A percentile compares a stretch with the other conserved stretches of the same genome.
These are phyloP conservation scores for Funneliformis geosporum DNA, from an alignment of 192 early-diverging fungal species.

Conservation along the genomic window DNA sequence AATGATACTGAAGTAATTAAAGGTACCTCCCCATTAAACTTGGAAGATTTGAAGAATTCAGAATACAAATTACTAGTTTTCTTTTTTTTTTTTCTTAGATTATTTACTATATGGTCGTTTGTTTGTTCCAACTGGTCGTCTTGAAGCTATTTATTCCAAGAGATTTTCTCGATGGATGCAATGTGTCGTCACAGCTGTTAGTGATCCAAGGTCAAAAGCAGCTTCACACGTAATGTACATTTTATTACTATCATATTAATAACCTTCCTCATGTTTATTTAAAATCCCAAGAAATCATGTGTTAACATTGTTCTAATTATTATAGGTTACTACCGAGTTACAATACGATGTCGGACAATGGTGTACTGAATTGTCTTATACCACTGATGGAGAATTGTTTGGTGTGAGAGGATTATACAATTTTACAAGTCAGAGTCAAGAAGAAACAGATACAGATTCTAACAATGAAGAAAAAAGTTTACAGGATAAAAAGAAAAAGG, in stretches of 20 bases:
- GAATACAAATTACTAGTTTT: neutral
- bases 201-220: constrained; percentile 50
- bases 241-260: neutral
- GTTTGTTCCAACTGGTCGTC: constrained; percentile 63
- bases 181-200: constrained; percentile 65
- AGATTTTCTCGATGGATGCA: constrained; percentile 56
- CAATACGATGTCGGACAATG: constrained; percentile 72
- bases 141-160: constrained; percentile 67
- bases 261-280: neutral
- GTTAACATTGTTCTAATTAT: neutral
- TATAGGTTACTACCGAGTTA: constrained; percentile 62
- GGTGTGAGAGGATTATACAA: constrained; percentile 83
- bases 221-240: constrained; percentile 49
- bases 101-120: constrained; percentile 74
- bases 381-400: constrained; percentile 74
- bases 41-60: neutral
- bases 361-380: constrained; percentile 75
- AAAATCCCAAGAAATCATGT: neutral
- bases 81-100: constrained; percentile 34
- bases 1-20: neutral
- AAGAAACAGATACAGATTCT: constrained; percentile 30
- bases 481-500: neutral
- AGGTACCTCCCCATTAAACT: neutral
- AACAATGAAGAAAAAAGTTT: neutral
- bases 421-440: constrained; percentile 50